Percentiles rank a stretch among this genome's conserved stretches.
Evolutionary conservation across 805 yeast species (phyloP).

Genomic region (Candida ulmi): DNA sequence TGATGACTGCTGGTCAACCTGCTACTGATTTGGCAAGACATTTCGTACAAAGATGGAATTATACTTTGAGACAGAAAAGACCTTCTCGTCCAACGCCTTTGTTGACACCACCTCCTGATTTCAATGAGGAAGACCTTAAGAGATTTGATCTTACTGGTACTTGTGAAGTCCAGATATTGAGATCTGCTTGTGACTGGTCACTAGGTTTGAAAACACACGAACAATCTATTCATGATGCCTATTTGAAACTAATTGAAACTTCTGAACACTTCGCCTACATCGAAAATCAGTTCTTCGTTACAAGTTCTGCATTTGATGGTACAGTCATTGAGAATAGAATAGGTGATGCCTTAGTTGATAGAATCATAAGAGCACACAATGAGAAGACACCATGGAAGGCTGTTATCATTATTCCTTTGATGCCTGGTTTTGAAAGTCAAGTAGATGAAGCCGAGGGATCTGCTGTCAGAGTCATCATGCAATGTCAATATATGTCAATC

Average conservation of each 20-base stretch:
- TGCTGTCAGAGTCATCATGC: slow-evolving; percentile 92
- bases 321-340: slow-evolving; percentile 79
- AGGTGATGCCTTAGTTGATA: slow-evolving; percentile 96
- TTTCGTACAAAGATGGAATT: slow-evolving; percentile 97
- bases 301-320: slow-evolving; percentile 84
- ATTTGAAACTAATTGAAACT: slow-evolving; percentile 81
- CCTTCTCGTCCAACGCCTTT: slow-evolving; percentile 93
- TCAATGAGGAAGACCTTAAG: slow-evolving; percentile 64
- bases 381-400: slow-evolving; percentile 84
- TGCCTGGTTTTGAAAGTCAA: slow-evolving; percentile 96
- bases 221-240: slow-evolving; percentile 88
- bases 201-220: slow-evolving; percentile 82
- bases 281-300: slow-evolving; percentile 92
- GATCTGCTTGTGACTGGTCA: slow-evolving; percentile 94
- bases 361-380: slow-evolving; percentile 83
- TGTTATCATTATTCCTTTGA: slow-evolving; percentile 82
- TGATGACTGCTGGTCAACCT: slow-evolving; percentile 89
- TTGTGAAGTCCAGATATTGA: slow-evolving; percentile 83
- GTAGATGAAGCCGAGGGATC: slow-evolving; percentile 94
- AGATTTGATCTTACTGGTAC: slow-evolving; percentile 61
- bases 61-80: slow-evolving; percentile 82
- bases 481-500: slow-evolving; percentile 90
- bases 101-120: slow-evolving; percentile 87
- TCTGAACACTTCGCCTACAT: slow-evolving; percentile 91
- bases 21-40: slow-evolving; percentile 92